phyloP scores from a whole-genome alignment of 2,329 filamentous ascomycete genomes.

The Colletotrichum viniferum region DNA sequence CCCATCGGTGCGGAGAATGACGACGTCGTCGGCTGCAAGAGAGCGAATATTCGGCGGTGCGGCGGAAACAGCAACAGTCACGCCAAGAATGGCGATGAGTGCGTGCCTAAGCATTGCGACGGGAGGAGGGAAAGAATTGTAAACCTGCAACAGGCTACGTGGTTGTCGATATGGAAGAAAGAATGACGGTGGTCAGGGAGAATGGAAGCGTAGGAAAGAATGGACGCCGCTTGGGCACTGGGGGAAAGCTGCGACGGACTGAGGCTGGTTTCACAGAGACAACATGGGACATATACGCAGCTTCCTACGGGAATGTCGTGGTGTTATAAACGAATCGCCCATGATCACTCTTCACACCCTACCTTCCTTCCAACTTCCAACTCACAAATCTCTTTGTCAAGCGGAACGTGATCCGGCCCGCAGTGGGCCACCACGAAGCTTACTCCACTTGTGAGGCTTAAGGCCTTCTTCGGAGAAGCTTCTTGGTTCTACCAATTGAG shows the following conservation, averaged over 20 bases:
- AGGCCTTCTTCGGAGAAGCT: not conserved
- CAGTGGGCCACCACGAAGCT: not conserved
- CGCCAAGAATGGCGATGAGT: not conserved
- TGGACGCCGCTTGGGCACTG: not conserved
- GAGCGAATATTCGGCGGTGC: not conserved
- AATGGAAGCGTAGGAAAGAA: not conserved
- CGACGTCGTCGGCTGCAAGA: slow-evolving; percentile 26
- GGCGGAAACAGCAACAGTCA: not conserved
- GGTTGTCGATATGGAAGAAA: not conserved
- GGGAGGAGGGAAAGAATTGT: not conserved
- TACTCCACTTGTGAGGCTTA: slow-evolving; percentile 1
- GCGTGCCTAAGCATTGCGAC: not conserved
- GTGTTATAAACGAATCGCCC: not conserved
- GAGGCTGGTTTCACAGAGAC: not conserved
- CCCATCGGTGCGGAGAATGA: slow-evolving; percentile 27
- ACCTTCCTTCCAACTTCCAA: not conserved
- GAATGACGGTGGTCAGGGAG: not conserved
- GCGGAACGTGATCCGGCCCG: not conserved
- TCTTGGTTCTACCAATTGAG: not conserved
- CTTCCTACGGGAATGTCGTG: not conserved
- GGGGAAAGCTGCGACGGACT: not conserved
- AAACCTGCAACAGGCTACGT: not conserved
- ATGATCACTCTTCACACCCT: not conserved
- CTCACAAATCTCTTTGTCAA: not conserved
- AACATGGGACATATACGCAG: not conserved